phyloP scores from a whole-genome alignment of 2,329 filamentous ascomycete genomes.

The Phialocephala subalpina region DNA sequence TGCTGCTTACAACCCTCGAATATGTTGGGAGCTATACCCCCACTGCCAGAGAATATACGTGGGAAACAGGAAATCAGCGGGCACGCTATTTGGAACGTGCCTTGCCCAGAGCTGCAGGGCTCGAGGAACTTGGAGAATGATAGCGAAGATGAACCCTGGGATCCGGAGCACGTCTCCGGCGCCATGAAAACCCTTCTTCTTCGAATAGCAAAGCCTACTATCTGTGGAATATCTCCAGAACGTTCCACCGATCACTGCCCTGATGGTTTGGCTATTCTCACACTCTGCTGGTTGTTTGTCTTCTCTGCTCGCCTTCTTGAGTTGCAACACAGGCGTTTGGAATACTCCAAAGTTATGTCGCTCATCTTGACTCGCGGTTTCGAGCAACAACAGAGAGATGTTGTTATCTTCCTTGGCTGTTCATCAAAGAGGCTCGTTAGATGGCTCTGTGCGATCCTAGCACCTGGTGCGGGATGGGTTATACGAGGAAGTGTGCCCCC shows the following conservation, averaged over 20 bases:
- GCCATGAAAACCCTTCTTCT: slow-evolving; percentile 13
- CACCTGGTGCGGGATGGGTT: slow-evolving; percentile 15
- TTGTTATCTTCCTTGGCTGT: slow-evolving; percentile 2
- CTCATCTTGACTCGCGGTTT: neutral
- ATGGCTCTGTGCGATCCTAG: slow-evolving; percentile 13
- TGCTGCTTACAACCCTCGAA: slow-evolving; percentile 23
- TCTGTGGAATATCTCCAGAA: slow-evolving; percentile 15
- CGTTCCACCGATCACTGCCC: neutral
- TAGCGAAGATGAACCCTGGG: slow-evolving; percentile 10
- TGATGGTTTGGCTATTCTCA: slow-evolving; percentile 16
- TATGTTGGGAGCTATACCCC: slow-evolving; percentile 8
- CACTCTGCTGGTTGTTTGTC: slow-evolving; percentile 16
- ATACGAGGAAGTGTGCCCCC: slow-evolving; percentile 16
- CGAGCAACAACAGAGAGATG: neutral
- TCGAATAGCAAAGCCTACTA: slow-evolving; percentile 12
- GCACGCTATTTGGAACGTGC: slow-evolving; percentile 11
- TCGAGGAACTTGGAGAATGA: neutral
- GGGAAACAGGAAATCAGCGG: slow-evolving; percentile 15
- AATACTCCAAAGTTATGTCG: slow-evolving; percentile 10
- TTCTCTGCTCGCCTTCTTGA: slow-evolving; percentile 16
- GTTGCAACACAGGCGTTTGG: slow-evolving; percentile 14
- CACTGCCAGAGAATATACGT: slow-evolving; percentile 13
- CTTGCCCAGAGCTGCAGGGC: slow-evolving; percentile 12
- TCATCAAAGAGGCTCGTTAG: slow-evolving; percentile 15
- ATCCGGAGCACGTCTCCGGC: slow-evolving; percentile 7